phyloP scores from a whole-genome alignment of 2,329 filamentous ascomycete species.

The Didymella pinodella region DNA sequence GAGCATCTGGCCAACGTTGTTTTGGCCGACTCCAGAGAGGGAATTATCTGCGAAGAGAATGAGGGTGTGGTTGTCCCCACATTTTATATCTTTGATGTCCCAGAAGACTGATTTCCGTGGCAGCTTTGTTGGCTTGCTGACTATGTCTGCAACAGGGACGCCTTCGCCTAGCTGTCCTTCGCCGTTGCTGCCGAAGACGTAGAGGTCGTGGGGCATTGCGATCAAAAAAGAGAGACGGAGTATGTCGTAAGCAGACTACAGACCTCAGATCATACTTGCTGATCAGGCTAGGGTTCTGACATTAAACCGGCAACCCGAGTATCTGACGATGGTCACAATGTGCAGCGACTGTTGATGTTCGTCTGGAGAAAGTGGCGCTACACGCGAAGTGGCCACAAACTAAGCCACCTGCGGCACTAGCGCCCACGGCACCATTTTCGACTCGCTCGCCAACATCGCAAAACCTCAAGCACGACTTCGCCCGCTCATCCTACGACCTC shows the following conservation, averaged over 20 bases:
- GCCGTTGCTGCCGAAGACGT: slow-evolving; percentile 62
- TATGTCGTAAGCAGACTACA: too few species aligned
- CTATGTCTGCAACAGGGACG: slow-evolving; percentile 55
- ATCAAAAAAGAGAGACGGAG: background rate
- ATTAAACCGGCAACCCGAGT: background rate
- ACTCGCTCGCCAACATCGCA: slow-evolving; percentile 21
- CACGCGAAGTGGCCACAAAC: slow-evolving; percentile 1
- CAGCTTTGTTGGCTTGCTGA: slow-evolving; percentile 28
- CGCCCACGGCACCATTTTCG: slow-evolving; percentile 34
- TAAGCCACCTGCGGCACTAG: slow-evolving; percentile 4
- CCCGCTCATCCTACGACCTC: slow-evolving; percentile 40
- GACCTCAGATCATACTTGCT: too few species aligned
- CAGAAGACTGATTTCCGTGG: slow-evolving; percentile 10
- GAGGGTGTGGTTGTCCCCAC: slow-evolving; percentile 89
- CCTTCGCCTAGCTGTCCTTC: slow-evolving; percentile 59
- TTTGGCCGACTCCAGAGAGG: slow-evolving; percentile 72
- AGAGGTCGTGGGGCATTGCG: slow-evolving; percentile 37
- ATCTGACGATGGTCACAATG: background rate
- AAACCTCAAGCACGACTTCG: slow-evolving; percentile 24
- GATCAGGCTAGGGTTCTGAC: too few species aligned
- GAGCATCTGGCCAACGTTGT: slow-evolving; percentile 53
- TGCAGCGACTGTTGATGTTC: background rate
- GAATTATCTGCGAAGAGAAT: slow-evolving; percentile 67
- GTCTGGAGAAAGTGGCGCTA: slow-evolving; percentile 4
- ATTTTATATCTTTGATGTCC: slow-evolving; percentile 52